These are phyloP conservation scores for Pestalotiopsis sp. DNA, from an alignment of 2,329 filamentous ascomycete genomes.

Conservation along the genomic window DNA sequence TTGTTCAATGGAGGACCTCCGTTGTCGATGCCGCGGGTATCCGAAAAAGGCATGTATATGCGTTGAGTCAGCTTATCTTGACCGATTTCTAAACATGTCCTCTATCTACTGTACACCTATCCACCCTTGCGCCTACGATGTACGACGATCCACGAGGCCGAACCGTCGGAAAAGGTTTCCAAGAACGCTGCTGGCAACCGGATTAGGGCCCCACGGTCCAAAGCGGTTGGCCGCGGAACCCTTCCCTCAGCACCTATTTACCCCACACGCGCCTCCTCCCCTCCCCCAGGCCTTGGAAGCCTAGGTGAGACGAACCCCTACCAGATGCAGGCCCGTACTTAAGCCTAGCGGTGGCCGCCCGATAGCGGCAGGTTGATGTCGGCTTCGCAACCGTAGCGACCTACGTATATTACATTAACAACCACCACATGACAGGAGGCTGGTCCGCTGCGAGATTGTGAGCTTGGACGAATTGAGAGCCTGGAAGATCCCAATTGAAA, in stretches of 20 bases:
- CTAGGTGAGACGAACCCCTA: background rate
- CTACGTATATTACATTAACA: background rate
- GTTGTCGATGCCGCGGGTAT: background rate
- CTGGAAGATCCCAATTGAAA: background rate
- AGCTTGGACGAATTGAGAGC: background rate
- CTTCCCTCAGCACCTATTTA: background rate
- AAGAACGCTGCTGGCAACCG: background rate
- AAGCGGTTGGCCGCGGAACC: background rate
- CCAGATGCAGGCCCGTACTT: background rate
- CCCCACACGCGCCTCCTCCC: background rate
- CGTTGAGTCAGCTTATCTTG: background rate
- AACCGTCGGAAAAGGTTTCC: background rate
- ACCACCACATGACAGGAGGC: slow-evolving; percentile 2
- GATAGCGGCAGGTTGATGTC: background rate
- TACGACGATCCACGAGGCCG: background rate
- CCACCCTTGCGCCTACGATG: background rate
- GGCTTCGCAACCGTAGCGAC: background rate
- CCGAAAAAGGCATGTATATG: background rate
- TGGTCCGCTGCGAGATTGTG: background rate
- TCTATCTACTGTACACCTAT: background rate
- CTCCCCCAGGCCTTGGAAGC: background rate
- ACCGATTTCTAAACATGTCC: background rate
- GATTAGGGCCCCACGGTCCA: background rate
- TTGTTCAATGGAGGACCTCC: too few relatives aligned
- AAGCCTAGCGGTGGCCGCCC: background rate